A percentile compares a stretch with the other conserved stretches of the same genome.
phyloP scores from a whole-genome alignment of 2,329 filamentous ascomycete genomes.

The Hypoxylon sp. region DNA sequence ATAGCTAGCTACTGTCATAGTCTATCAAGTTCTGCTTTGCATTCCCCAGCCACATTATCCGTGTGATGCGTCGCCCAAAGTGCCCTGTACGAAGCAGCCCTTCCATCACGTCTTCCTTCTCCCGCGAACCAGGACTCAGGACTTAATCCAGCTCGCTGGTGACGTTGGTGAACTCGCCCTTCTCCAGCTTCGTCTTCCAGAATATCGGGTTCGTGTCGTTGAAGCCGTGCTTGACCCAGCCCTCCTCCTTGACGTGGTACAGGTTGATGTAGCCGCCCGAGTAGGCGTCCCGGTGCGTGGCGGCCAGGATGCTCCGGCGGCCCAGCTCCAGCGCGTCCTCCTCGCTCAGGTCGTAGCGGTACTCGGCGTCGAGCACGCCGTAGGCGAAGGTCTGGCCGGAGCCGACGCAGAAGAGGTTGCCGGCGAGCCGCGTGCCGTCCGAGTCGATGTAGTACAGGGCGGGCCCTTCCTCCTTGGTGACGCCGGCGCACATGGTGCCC shows the following conservation, averaged over 20 bases:
- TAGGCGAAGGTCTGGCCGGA: slow-evolving; percentile 99
- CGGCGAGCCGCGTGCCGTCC: slow-evolving; percentile 90
- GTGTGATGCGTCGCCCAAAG: slow-evolving; percentile 1
- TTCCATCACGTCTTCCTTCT: neutral
- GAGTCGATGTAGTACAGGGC: slow-evolving; percentile 99
- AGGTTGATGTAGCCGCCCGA: slow-evolving; percentile 98
- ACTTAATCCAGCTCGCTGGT: slow-evolving; percentile 75
- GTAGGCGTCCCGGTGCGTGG: slow-evolving; percentile 97
- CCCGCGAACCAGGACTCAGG: neutral
- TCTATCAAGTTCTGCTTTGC: slow-evolving; percentile 39
- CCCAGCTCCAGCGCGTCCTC: slow-evolving; percentile 93
- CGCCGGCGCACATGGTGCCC: slow-evolving; percentile 99
- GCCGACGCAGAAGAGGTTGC: slow-evolving; percentile 98
- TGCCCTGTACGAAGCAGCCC: neutral
- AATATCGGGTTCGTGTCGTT: slow-evolving; percentile 98
- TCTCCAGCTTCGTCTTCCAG: slow-evolving; percentile 99
- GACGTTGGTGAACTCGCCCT: slow-evolving; percentile 98
- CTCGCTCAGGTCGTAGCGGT: slow-evolving; percentile 86
- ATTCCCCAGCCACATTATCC: neutral
- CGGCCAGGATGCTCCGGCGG: slow-evolving; percentile 91
- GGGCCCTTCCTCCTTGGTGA: slow-evolving; percentile 93
- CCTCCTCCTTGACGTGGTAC: slow-evolving; percentile 98
- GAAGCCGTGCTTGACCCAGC: slow-evolving; percentile 99
- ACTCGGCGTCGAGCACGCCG: slow-evolving; percentile 96
- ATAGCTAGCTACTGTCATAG: slow-evolving; percentile 34